phyloP scores from a whole-genome alignment of 129 eudicot genomes.

The Tagetes patula region DNA sequence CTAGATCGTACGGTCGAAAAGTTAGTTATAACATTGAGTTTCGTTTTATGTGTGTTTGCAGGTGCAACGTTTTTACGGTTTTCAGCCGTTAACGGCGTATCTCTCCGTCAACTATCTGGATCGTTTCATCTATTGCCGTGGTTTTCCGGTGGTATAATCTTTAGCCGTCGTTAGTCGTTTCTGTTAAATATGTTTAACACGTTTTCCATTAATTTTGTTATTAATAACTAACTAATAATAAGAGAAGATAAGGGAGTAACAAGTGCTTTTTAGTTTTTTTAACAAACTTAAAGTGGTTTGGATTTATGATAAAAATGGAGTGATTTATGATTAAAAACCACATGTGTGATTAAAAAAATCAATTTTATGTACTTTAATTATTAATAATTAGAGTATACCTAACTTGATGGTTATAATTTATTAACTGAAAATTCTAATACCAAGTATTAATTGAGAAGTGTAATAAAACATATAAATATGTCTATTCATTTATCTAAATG shows the following conservation, averaged over 20 bases:
- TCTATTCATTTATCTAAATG: no score
- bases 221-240: background rate
- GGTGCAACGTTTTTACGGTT: constrained; percentile 78
- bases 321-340: background rate
- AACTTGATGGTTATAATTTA: background rate
- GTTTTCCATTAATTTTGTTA: no score
- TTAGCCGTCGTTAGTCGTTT: constrained; percentile 1
- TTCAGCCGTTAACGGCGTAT: constrained; percentile 87
- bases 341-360: background rate
- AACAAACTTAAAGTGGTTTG: constrained; percentile 1
- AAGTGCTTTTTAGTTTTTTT: background rate
- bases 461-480: no score
- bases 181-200: background rate
- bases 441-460: no score
- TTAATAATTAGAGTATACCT: background rate
- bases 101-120: constrained; percentile 87
- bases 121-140: constrained; percentile 72
- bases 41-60: constrained; percentile 26
- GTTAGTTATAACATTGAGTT: constrained; percentile 12
- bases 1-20: constrained; percentile 4
- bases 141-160: constrained; percentile 64
- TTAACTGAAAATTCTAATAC: no score
- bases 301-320: background rate
- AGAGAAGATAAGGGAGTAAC: background rate
- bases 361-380: background rate